Percentiles rank a stretch among this genome's conserved stretches.
phyloP scores from a whole-genome alignment of 768 basidiomycete genomes.

The Mycena pura region DNA sequence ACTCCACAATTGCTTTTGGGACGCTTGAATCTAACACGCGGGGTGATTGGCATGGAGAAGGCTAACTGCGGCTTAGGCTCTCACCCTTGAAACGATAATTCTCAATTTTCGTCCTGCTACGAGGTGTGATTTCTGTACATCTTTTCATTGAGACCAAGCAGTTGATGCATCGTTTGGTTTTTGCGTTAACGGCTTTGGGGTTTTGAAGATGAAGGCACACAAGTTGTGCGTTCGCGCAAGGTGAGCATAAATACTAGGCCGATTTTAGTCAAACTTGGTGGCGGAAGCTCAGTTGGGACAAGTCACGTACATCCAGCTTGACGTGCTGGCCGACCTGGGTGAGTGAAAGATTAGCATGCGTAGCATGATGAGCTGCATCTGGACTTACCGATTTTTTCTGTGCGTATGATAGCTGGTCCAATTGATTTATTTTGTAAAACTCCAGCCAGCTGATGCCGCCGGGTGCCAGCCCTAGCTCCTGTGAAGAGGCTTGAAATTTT shows the following conservation, averaged over 20 bases:
- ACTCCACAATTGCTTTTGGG: background rate
- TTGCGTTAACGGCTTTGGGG: background rate
- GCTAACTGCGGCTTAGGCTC: background rate
- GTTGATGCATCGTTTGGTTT: background rate
- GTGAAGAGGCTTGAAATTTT: background rate
- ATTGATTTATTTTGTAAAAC: background rate
- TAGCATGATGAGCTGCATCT: background rate
- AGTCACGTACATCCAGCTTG: background rate
- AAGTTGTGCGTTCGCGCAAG: background rate
- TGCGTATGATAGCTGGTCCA: background rate
- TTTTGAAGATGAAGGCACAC: background rate
- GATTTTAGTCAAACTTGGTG: background rate
- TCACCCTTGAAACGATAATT: background rate
- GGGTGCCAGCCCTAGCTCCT: background rate
- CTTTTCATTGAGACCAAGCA: background rate
- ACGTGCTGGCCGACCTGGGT: background rate
- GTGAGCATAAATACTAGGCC: background rate
- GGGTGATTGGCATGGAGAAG: background rate
- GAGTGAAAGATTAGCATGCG: background rate
- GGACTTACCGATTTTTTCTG: background rate
- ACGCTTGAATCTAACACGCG: background rate
- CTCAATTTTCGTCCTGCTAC: background rate
- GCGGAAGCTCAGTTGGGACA: background rate
- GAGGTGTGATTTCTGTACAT: background rate
- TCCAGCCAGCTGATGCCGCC: background rate